Percentiles rank a stretch among this genome's conserved stretches.
These are phyloP conservation scores for Caloboletus firmus DNA, from an alignment of 1,284 basidiomycete genomes.

Conservation along the genomic window DNA sequence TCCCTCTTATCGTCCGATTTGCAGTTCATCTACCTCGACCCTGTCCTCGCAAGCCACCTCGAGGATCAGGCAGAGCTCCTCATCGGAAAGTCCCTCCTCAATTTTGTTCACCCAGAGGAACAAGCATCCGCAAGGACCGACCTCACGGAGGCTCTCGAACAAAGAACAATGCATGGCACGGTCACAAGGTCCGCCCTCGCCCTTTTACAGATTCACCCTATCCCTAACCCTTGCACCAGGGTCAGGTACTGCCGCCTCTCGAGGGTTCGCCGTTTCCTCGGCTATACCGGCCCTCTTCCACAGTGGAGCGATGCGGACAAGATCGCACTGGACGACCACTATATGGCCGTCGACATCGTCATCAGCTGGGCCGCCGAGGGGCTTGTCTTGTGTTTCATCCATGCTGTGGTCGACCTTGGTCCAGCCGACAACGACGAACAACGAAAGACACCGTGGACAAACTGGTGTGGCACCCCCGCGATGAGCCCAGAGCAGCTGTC, in stretches of 20 bases:
- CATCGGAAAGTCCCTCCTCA: constrained; percentile 75
- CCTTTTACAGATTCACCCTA: constrained; percentile 8
- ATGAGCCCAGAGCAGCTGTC: constrained; percentile 57
- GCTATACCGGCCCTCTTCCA: constrained; percentile 52
- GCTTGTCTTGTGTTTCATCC: constrained; percentile 92
- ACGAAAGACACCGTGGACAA: constrained; percentile 82
- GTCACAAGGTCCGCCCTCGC: constrained; percentile 70
- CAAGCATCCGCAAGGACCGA: constrained; percentile 75
- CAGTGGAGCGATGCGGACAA: constrained; percentile 66
- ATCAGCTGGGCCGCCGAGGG: constrained; percentile 94
- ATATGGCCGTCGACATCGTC: constrained; percentile 89
- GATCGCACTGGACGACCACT: constrained; percentile 74
- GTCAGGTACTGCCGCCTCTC: constrained; percentile 76
- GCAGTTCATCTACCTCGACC: constrained; percentile 87
- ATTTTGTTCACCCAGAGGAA: constrained; percentile 91
- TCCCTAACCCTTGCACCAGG: constrained; percentile 41
- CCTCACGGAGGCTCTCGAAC: constrained; percentile 75
- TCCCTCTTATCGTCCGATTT: constrained; percentile 71
- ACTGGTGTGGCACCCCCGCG: constrained; percentile 86
- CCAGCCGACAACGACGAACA: constrained; percentile 81
- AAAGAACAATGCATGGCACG: constrained; percentile 84
- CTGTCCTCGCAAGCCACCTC: constrained; percentile 77
- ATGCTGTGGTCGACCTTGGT: constrained; percentile 78
- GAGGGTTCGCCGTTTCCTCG: constrained; percentile 65
- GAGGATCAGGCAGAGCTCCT: constrained; percentile 67